Percentiles rank a stretch among this genome's conserved stretches.
Conservation (phyloP, 306 rosid species). For the Cucumis melo region DNA sequence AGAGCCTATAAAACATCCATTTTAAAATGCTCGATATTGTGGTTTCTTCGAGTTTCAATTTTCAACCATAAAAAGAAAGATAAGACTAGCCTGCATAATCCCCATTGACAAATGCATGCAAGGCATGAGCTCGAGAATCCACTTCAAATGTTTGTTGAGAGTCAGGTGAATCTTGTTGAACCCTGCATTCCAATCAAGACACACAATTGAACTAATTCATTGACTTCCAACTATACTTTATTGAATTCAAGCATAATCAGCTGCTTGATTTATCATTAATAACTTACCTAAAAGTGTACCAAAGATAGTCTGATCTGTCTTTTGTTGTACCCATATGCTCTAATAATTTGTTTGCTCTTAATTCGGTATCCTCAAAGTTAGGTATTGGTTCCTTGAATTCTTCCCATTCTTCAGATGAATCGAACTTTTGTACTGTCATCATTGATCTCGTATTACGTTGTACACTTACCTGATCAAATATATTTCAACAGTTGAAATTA, state of each 20-base stretch:
- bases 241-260: background rate
- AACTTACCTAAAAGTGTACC: conserved; percentile 33
- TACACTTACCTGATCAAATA: conserved; percentile 17
- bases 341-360: conserved; percentile 7
- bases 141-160: conserved; percentile 30
- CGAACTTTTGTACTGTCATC: conserved; percentile 9
- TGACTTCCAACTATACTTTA: background rate
- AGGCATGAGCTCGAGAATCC: conserved; percentile 42
- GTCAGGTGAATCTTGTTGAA: conserved; percentile 16
- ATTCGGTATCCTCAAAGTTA: conserved; percentile 6
- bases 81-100: conserved; percentile 33
- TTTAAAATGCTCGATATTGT: background rate
- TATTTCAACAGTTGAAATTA: background rate
- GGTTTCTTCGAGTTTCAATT: background rate
- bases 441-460: conserved; percentile 20
- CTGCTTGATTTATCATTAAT: background rate
- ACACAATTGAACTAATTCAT: background rate
- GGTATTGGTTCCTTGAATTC: conserved; percentile 23
- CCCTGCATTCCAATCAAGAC: conserved; percentile 11
- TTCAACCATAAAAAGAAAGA: background rate
- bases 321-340: conserved; percentile 22
- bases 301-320: conserved; percentile 30
- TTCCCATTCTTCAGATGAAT: conserved; percentile 14
- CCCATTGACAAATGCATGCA: conserved; percentile 64
- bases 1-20: conserved; percentile 36